Evolutionary conservation across 192 early-diverging fungal genomes (phyloP), one percentile per base, ranked within the genome.

Genomic region (Podochytrium sp.): DNA sequence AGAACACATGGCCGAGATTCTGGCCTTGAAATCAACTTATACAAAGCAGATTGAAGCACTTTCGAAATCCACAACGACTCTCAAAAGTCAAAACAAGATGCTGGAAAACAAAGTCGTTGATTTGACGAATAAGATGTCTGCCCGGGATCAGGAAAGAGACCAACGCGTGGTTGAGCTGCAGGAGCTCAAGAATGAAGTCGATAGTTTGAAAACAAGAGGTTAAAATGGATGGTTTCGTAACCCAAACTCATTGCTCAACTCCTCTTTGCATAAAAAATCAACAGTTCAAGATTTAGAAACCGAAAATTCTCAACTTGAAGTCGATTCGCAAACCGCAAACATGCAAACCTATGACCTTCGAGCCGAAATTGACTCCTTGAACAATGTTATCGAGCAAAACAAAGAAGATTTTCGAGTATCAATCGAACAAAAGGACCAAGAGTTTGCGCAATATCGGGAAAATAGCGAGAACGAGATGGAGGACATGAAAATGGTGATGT

Each of bases 251-350:
- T 47, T 47, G 43, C 0, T 47, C 10, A 47, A 16, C 30, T 7
- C 23, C 14, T 57, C 29, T 20, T 16, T 23, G 16, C 30, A 27
- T 30, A 30, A 23, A 0, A 20, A 16, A 18, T 61, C 7, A 18
- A 61, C 16, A 61, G 59, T 61, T 61, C 59, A 39, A 37, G 30
- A 16, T 20, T 6, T 33, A 29, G 59, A 65, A 43, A 30, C 7
- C 14, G 63, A 65, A 47, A 25, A 35, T n/a, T 12, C 63, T 20
- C 63, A 35, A 43, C 18, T 65, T 2, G 63, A 65, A 70, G 18
- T 6, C 25, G 53, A 57, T n/a, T 56, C 30, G 12, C 25, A 70
- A 56, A 29, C 7, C 1, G 29, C 27, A 18, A 38, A 23, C 7
- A 70, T 61, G 58, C 16, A 56, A 30, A 27, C 58, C 12, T 57